Conservation (phyloP, 306 rosid species). For the Vigna unguiculata region DNA sequence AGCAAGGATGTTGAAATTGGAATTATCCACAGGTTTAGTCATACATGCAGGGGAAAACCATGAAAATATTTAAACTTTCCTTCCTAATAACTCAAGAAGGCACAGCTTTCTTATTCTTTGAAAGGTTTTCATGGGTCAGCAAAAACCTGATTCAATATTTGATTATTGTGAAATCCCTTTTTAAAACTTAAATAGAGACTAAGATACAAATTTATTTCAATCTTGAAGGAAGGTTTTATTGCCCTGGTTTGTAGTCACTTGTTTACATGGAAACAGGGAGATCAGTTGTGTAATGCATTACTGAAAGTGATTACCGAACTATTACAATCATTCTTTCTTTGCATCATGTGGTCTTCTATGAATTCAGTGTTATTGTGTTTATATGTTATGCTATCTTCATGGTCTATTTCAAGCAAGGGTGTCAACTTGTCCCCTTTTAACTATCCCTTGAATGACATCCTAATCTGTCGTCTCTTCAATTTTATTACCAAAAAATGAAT, state of each 20-base stretch:
- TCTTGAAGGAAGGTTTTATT: conserved; percentile 26
- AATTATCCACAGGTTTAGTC: conserved; percentile 31
- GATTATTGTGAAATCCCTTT: background rate
- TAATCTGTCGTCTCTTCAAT: background rate
- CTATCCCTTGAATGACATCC: background rate
- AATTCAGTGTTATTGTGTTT: conserved; percentile 8
- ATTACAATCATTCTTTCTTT: conserved; percentile 19
- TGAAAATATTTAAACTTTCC: background rate
- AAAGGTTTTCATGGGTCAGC: conserved; percentile 16
- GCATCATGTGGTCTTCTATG: background rate
- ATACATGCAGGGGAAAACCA: conserved; percentile 22
- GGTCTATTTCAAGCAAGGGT: background rate
- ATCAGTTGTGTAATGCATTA: conserved; percentile 17
- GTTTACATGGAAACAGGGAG: conserved; percentile 9
- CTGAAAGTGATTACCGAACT: conserved; percentile 9
- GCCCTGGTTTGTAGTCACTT: background rate
- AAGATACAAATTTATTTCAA: conserved; percentile 21
- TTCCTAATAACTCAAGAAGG: background rate
- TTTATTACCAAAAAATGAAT: conserved; percentile 7
- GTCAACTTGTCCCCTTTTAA: background rate
- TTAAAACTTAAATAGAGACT: background rate
- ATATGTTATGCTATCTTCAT: conserved; percentile 14
- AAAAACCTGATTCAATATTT: conserved; percentile 4
- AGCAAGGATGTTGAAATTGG: conserved; percentile 28
- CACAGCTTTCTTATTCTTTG: background rate